phyloP scores from a whole-genome alignment of 352 stramenopile genomes.

The Phytophthora chlamydospora region DNA sequence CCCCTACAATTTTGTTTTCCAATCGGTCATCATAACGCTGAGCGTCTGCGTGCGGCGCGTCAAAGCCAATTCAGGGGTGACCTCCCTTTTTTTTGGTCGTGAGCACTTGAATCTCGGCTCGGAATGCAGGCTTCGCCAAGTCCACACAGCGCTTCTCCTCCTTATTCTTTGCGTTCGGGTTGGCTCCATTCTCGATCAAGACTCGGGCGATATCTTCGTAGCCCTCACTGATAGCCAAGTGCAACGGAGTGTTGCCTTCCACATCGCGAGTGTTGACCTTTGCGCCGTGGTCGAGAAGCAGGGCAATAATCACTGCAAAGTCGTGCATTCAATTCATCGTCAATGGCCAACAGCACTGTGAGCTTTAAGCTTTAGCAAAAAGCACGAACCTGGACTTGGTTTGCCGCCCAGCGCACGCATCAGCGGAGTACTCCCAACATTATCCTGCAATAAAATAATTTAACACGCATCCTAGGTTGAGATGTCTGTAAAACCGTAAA shows the following conservation, averaged over 20 bases:
- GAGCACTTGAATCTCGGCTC: conserved; percentile 46
- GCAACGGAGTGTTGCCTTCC: conserved; percentile 71
- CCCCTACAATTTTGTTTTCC: too few species aligned
- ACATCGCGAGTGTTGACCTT: conserved; percentile 63
- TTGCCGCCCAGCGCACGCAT: conserved; percentile 65
- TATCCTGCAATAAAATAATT: conserved; percentile 40
- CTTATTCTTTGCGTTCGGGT: conserved; percentile 62
- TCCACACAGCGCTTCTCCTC: conserved; percentile 61
- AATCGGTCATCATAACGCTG: too few species aligned
- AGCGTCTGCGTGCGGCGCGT: too few species aligned
- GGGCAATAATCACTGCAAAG: conserved; percentile 52
- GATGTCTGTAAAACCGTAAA: not conserved
- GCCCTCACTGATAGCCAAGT: conserved; percentile 70
- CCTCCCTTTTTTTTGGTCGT: conserved; percentile 27
- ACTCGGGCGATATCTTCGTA: conserved; percentile 67
- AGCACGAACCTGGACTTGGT: conserved; percentile 51
- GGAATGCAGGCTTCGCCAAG: conserved; percentile 53
- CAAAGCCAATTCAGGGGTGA: conserved; percentile 3
- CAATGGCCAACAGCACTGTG: too few species aligned
- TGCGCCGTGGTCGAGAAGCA: conserved; percentile 70
- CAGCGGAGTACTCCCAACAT: conserved; percentile 65
- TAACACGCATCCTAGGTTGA: not conserved
- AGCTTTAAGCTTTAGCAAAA: too few species aligned
- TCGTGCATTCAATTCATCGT: too few species aligned
- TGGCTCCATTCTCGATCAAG: conserved; percentile 63